Evolutionary conservation across 345 rosid species (phyloP).

Genomic region (Euphorbia pulcherrima): DNA sequence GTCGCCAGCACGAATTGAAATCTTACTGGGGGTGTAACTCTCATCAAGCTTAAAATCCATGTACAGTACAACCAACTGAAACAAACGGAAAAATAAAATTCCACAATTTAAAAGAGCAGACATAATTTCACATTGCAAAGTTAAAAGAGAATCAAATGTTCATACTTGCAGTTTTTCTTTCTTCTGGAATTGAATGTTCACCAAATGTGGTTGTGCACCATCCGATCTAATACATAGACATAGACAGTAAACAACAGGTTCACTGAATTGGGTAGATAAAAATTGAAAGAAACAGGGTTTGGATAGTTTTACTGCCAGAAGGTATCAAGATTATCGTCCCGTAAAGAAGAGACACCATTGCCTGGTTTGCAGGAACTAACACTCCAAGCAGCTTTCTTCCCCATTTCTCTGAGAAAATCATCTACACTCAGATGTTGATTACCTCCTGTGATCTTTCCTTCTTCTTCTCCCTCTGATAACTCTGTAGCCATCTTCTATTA

Average conservation of each 20-base stretch:
- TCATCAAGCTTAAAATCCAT: slow-evolving; percentile 94
- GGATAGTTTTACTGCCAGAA: slow-evolving; percentile 74
- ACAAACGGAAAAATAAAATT: neutral
- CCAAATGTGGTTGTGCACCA: slow-evolving; percentile 90
- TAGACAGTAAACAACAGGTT: neutral
- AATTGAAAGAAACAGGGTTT: neutral
- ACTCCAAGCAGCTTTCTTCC: slow-evolving; percentile 91
- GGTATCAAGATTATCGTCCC: slow-evolving; percentile 80
- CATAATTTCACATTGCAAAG: neutral
- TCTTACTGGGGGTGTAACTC: slow-evolving; percentile 88
- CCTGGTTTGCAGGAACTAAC: slow-evolving; percentile 97
- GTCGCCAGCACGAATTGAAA: slow-evolving; percentile 83
- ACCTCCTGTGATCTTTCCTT: slow-evolving; percentile 75
- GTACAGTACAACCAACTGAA: slow-evolving; percentile 68
- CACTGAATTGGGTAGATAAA: neutral
- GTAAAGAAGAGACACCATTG: slow-evolving; percentile 77
- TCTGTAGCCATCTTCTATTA: slow-evolving; percentile 66
- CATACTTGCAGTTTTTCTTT: slow-evolving; percentile 84
- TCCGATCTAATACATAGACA: slow-evolving; percentile 56
- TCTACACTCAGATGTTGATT: slow-evolving; percentile 50
- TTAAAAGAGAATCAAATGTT: neutral
- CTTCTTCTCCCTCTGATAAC: slow-evolving; percentile 85
- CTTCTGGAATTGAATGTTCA: slow-evolving; percentile 94
- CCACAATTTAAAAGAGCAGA: neutral
- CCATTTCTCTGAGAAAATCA: slow-evolving; percentile 86